Evolutionary conservation across 108 stramenopile species (phyloP), one percentile per base, ranked within the genome.

Genomic region (Cyclotella choctawhatcheeana): DNA sequence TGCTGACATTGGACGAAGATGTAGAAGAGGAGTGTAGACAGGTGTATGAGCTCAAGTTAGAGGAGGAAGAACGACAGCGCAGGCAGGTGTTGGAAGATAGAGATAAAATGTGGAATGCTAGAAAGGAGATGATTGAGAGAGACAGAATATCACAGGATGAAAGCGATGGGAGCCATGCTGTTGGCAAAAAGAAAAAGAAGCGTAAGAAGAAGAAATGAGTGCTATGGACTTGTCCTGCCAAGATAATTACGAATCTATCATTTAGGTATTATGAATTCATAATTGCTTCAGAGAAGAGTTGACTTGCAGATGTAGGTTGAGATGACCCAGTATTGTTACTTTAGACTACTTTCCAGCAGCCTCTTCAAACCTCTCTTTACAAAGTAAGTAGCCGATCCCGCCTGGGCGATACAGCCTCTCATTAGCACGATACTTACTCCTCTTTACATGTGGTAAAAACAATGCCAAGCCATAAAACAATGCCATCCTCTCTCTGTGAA

Each of bases 361-460:
- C 34, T 77, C 76, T 45, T 81, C 74, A 76, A 81, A 81, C 34
- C 79, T 68, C 1, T 75, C 74, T 44, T 63, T 75, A 32, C 74
- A 67, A 21, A 18, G 31, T 16, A 56, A 58, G 51, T 81, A 81
- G 4, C 79, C 79, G 10, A 18, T 50, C 16, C 79, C 79, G 40
- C 71, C 71, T 0, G 79, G 79, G 12, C 47, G 22, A 70, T 73
- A 75, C 69, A 81, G 44, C 21, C 79, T 35, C 48, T 81, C 73
- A 45, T 75, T 62, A 6, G 79, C 79, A 22, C 79, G 58, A 44
- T 44, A 55, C 44, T 56, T 40, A 25, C 67, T 73, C n/a, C 72
- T 55, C 34, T 67, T 73, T 24, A 73, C 34, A 67, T 79, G 72
- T 0, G 77, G 77, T 22, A 60, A 30, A 34, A 79, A 67, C 44